phyloP scores from a whole-genome alignment of 2,329 filamentous ascomycete genomes.

The Stemphylium lycopersici region DNA sequence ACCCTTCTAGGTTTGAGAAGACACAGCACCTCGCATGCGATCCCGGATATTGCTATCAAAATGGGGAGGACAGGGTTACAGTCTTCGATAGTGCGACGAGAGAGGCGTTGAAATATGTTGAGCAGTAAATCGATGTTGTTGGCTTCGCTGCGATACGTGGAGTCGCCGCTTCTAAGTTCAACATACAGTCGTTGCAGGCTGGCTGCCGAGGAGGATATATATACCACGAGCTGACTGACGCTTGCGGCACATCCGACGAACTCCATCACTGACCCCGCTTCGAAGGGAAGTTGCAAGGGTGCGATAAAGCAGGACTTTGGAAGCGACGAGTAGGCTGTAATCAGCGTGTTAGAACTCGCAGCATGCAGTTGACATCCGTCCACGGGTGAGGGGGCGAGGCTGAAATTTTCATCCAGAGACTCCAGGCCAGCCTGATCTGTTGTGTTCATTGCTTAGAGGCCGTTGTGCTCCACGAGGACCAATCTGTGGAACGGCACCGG shows the following conservation, averaged over 20 bases:
- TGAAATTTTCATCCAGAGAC: too few relatives aligned
- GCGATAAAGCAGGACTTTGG: too few relatives aligned
- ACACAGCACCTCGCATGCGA: background rate
- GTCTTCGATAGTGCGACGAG: background rate
- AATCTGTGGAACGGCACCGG: too few relatives aligned
- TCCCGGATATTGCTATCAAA: slow-evolving; percentile 1
- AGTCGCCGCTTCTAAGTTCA: background rate
- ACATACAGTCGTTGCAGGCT: background rate
- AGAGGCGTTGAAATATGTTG: background rate
- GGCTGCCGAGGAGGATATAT: background rate
- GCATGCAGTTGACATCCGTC: too few relatives aligned
- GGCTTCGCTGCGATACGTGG: background rate
- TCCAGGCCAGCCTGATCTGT: too few relatives aligned
- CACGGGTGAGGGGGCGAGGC: too few relatives aligned
- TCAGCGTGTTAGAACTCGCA: background rate
- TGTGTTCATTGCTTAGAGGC: too few relatives aligned
- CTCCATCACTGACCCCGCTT: background rate
- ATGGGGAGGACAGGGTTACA: background rate
- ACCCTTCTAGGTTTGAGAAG: background rate
- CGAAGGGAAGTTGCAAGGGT: background rate
- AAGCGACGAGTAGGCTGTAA: background rate
- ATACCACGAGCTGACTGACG: slow-evolving; percentile 2
- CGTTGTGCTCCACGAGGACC: too few relatives aligned
- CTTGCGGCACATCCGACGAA: background rate
- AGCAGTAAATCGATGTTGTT: background rate